A percentile compares a stretch with the other conserved stretches of the same genome.
Evolutionary conservation across 306 rosid genomes (phyloP).

Genomic region (Begonia peltatifolia): DNA sequence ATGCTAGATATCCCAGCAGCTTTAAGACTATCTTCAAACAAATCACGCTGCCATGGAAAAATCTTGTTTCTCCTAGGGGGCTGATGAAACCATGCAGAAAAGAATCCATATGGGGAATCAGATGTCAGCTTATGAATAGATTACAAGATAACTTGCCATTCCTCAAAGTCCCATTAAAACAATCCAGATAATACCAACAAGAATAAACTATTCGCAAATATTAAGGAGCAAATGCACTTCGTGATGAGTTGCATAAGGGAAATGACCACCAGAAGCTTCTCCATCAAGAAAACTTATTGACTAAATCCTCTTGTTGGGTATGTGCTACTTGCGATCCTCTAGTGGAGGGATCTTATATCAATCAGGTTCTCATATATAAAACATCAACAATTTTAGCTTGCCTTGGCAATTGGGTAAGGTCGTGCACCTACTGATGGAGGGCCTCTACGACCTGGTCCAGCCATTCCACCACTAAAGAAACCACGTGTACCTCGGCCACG

Average conservation of each 20-base stretch:
- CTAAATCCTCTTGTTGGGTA: constrained; percentile 27
- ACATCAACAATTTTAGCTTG: constrained; percentile 81
- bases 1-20: constrained; percentile 92
- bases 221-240: constrained; percentile 31
- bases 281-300: constrained; percentile 36
- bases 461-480: constrained; percentile 30
- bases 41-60: constrained; percentile 81
- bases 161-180: constrained; percentile 76
- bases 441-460: constrained; percentile 55
- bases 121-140: constrained; percentile 60
- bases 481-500: constrained; percentile 65
- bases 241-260: constrained; percentile 24
- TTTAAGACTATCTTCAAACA: constrained; percentile 91
- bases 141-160: constrained; percentile 53
- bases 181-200: constrained; percentile 46
- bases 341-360: constrained; percentile 8
- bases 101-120: constrained; percentile 72
- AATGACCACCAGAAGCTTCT: constrained; percentile 54
- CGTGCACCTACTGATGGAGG: constrained; percentile 54
- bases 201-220: constrained; percentile 44
- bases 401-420: constrained; percentile 75
- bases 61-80: constrained; percentile 70
- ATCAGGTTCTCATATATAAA: constrained; percentile 64
- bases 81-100: constrained; percentile 82
- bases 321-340: constrained; percentile 6